phyloP scores from a whole-genome alignment of 179 eudicot species.

The Beta corolliflora region DNA sequence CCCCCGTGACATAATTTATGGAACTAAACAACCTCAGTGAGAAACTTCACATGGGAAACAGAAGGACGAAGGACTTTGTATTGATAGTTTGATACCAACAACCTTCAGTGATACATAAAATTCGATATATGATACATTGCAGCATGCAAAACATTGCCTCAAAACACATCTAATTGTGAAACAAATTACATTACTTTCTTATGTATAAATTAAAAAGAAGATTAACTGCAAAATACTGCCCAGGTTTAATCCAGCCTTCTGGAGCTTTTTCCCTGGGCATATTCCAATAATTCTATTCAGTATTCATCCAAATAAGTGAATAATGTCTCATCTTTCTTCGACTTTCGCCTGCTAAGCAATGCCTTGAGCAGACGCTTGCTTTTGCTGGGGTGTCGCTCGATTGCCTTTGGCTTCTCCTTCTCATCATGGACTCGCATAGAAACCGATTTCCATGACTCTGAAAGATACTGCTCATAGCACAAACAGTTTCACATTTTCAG shows the following conservation, averaged over 20 bases:
- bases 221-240: background rate
- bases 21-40: background rate
- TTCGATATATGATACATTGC: conserved; percentile 15
- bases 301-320: conserved; percentile 86
- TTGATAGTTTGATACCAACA: conserved; percentile 9
- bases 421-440: conserved; percentile 65
- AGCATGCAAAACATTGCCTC: conserved; percentile 15
- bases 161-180: conserved; percentile 18
- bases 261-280: background rate
- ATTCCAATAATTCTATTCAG: conserved; percentile 26
- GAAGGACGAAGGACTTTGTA: conserved; percentile 2
- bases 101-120: conserved; percentile 18
- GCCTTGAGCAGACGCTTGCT: conserved; percentile 85
- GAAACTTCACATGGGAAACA: too few species aligned
- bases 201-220: conserved; percentile 16
- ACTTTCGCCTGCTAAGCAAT: conserved; percentile 80
- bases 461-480: conserved; percentile 42
- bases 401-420: conserved; percentile 46
- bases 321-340: conserved; percentile 76
- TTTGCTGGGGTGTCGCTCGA: conserved; percentile 68
- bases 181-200: conserved; percentile 19
- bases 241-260: background rate
- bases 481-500: conserved; percentile 1
- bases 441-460: conserved; percentile 65
- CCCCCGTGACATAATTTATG: background rate